These are phyloP conservation scores for Erodium texanum DNA, from an alignment of 441 rosid genomes.

Conservation along the genomic window DNA sequence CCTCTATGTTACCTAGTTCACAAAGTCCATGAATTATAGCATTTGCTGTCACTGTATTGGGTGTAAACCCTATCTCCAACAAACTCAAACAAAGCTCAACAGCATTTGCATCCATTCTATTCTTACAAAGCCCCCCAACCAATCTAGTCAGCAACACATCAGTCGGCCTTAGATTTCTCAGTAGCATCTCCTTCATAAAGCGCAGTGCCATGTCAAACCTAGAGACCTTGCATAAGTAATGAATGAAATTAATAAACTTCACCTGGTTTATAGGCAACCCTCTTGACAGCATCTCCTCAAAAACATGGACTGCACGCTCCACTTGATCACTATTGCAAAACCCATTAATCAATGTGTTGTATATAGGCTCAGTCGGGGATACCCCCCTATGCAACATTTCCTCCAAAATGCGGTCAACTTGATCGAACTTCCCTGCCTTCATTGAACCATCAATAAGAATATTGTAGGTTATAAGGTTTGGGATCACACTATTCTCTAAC, in stretches of 20 bases:
- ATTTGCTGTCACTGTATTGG: conserved; percentile 50
- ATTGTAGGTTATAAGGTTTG: conserved; percentile 51
- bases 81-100: conserved; percentile 47
- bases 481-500: conserved; percentile 38
- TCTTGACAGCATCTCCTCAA: conserved; percentile 50
- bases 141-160: conserved; percentile 53
- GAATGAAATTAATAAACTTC: conserved; percentile 46
- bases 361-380: conserved; percentile 48
- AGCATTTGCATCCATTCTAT: conserved; percentile 46
- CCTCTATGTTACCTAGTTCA: conserved; percentile 46
- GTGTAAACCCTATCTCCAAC: conserved; percentile 36
- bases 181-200: conserved; percentile 43
- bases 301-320: conserved; percentile 39
- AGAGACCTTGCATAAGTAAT: conserved; percentile 34
- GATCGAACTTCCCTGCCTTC: conserved; percentile 50
- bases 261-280: conserved; percentile 44
- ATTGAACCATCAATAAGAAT: conserved; percentile 60
- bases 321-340: conserved; percentile 43
- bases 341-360: conserved; percentile 62
- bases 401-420: conserved; percentile 40
- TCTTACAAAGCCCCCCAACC: conserved; percentile 52
- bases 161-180: conserved; percentile 56
- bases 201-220: conserved; percentile 44
- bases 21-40: conserved; percentile 68
- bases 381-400: conserved; percentile 55